These are phyloP conservation scores for Microbotryum violaceum DNA, from an alignment of 1,284 basidiomycete genomes.

Conservation along the genomic window DNA sequence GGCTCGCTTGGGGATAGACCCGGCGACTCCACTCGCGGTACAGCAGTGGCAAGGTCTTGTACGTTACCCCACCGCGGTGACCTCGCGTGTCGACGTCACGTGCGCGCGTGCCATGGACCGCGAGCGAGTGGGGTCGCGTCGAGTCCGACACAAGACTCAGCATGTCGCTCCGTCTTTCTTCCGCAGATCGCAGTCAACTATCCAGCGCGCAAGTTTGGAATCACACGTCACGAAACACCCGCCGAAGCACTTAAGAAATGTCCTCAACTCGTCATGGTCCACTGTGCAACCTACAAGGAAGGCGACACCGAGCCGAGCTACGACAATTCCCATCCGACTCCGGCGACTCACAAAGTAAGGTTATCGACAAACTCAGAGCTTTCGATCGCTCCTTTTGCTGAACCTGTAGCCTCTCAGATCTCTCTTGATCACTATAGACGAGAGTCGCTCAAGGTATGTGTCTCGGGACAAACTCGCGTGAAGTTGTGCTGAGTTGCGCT, in stretches of 20 bases:
- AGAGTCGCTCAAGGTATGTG: conserved; percentile 62
- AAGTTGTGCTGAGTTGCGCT: too few species aligned
- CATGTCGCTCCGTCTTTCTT: background rate
- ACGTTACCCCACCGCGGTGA: conserved; percentile 4
- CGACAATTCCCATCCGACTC: conserved; percentile 69
- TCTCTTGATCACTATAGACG: conserved; percentile 89
- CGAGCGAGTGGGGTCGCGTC: too few species aligned
- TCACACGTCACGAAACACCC: conserved; percentile 53
- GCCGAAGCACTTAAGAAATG: conserved; percentile 55
- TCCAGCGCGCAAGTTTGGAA: conserved; percentile 80
- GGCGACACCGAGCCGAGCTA: conserved; percentile 83
- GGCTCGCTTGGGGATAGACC: conserved; percentile 12
- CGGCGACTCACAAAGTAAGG: conserved; percentile 79
- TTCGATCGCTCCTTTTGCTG: conserved; percentile 15
- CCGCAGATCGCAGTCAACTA: conserved; percentile 84
- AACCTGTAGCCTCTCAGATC: conserved; percentile 50
- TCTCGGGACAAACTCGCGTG: too few species aligned
- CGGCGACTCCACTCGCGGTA: conserved; percentile 71
- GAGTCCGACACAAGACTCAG: background rate
- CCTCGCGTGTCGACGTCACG: background rate
- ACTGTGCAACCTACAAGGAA: conserved; percentile 90
- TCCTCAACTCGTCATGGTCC: conserved; percentile 73
- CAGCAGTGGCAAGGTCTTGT: conserved; percentile 73
- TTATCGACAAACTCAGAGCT: conserved; percentile 35
- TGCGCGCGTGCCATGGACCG: background rate